Evolutionary conservation across 2,329 filamentous ascomycete species (phyloP).

Genomic region (Didymellaceae sp.): DNA sequence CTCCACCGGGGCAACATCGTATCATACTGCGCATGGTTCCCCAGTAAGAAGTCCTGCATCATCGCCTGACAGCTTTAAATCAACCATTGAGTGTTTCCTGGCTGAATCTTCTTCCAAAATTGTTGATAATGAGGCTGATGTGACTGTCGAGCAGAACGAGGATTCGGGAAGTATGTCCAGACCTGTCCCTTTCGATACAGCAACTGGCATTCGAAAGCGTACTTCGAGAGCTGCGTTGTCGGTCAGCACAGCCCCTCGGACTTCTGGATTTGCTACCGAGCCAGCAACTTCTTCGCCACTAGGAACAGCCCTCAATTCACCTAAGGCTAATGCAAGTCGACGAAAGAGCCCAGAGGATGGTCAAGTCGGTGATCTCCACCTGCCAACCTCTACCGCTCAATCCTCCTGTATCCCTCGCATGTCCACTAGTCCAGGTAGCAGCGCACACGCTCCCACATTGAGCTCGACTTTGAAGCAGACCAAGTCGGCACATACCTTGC

Average conservation of each 20-base stretch:
- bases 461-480: constrained; percentile 25
- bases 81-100: constrained; percentile 23
- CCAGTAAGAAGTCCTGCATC: constrained; percentile 38
- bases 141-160: constrained; percentile 19
- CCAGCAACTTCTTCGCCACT: no score
- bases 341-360: not conserved
- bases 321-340: not conserved
- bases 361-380: not conserved
- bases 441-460: constrained; percentile 15
- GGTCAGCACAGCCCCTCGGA: constrained; percentile 24
- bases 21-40: constrained; percentile 32
- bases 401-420: constrained; percentile 39
- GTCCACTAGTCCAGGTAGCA: constrained; percentile 3
- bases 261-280: no score
- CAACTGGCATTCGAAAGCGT: not conserved
- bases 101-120: constrained; percentile 1
- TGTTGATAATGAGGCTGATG: constrained; percentile 25
- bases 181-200: not conserved
- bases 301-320: constrained; percentile 1
- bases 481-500: constrained; percentile 20
- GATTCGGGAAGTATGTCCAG: not conserved
- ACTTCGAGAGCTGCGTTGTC: constrained; percentile 27
- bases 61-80: constrained; percentile 31
- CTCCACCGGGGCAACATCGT: constrained; percentile 31
- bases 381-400: constrained; percentile 15